Conservation (phyloP, 176 grass and related monocot species). For the Oryza rufipogon region DNA sequence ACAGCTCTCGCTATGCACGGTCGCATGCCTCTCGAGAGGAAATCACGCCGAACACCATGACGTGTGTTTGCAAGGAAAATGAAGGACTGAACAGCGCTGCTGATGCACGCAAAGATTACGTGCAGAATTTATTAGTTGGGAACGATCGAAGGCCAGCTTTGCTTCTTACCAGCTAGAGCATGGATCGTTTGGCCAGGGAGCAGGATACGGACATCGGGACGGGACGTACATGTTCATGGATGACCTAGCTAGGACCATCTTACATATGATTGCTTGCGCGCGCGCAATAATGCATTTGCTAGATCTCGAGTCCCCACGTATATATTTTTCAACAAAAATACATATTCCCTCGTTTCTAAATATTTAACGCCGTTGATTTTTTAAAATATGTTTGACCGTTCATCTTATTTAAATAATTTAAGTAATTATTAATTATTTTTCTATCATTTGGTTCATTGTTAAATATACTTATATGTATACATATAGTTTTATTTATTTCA, state of each 20-base stretch:
- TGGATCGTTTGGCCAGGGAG: background rate
- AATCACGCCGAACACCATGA: background rate
- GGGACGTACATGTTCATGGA: background rate
- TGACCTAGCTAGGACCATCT: background rate
- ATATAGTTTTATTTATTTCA: too few relatives aligned
- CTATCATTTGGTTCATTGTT: too few relatives aligned
- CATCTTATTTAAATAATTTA: too few relatives aligned
- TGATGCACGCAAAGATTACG: background rate
- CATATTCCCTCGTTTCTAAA: too few relatives aligned
- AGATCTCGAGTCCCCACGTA: background rate
- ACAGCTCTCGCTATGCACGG: background rate
- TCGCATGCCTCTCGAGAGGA: background rate
- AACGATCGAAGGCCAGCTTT: background rate
- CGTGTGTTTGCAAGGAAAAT: background rate
- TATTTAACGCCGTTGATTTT: too few relatives aligned
- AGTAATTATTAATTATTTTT: too few relatives aligned
- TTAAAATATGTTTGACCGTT: too few relatives aligned
- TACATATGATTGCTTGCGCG: background rate
- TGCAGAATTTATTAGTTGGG: background rate
- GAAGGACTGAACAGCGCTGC: background rate
- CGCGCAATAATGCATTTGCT: background rate
- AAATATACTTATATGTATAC: too few relatives aligned
- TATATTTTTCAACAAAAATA: background rate
- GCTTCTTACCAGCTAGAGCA: background rate
- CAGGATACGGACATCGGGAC: background rate